Conservation (phyloP, 495 filamentous ascomycete species). For the Lasiosphaeria miniovina region DNA sequence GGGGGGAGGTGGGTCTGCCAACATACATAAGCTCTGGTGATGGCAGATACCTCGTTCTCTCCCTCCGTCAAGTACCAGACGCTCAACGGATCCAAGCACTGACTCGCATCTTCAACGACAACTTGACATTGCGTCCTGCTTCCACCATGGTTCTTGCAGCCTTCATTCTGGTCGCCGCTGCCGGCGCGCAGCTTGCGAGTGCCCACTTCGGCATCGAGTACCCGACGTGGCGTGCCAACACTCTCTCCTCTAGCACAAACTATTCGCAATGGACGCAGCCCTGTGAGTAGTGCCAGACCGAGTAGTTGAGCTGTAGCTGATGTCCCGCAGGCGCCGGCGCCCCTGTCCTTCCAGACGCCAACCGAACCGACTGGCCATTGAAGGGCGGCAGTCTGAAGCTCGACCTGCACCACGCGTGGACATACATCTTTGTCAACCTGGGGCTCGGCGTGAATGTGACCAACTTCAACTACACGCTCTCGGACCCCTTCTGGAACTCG, state of each 20-base stretch:
- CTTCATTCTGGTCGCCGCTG: constrained; percentile 31
- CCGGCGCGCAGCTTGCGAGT: constrained; percentile 33
- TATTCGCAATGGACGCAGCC: constrained; percentile 57
- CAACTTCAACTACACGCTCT: constrained; percentile 59
- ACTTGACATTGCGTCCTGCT: too few relatives aligned
- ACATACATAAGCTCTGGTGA: too few relatives aligned
- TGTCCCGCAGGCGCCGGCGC: constrained; percentile 52
- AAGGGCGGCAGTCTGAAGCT: constrained; percentile 53
- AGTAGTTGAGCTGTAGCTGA: constrained; percentile 3
- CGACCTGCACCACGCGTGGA: constrained; percentile 51
- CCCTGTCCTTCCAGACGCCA: constrained; percentile 38
- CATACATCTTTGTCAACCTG: constrained; percentile 61
- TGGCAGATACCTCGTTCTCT: too few relatives aligned
- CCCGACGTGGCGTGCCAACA: constrained; percentile 56
- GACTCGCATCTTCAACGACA: not conserved
- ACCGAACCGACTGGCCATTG: constrained; percentile 62
- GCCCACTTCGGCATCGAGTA: constrained; percentile 60
- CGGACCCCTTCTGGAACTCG: constrained; percentile 50
- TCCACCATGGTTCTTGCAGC: constrained; percentile 31
- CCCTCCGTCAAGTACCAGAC: not conserved
- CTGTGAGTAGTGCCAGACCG: constrained; percentile 40
- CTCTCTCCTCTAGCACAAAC: constrained; percentile 31
- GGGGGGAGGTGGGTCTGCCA: too few relatives aligned
- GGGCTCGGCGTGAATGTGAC: constrained; percentile 54
- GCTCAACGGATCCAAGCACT: not conserved